These are phyloP conservation scores for Pythium vanterpoolii DNA, from an alignment of 352 stramenopile species.

Conservation along the genomic window DNA sequence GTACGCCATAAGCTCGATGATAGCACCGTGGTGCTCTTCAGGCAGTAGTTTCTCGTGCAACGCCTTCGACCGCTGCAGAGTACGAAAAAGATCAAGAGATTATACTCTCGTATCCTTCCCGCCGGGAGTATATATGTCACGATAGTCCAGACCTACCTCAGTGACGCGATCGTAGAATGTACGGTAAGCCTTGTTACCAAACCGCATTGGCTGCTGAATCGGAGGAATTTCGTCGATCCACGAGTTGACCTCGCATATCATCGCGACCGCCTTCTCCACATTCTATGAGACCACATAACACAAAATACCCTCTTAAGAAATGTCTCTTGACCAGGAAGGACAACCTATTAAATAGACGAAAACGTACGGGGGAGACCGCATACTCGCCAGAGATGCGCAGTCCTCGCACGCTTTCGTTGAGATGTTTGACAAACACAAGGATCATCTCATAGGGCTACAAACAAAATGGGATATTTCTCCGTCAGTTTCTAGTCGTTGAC, in stretches of 20 bases:
- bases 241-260: conserved; percentile 62
- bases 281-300: conserved; percentile 36
- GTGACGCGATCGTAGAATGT: conserved; percentile 84
- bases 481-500: neutral
- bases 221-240: conserved; percentile 92
- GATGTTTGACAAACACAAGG: conserved; percentile 73
- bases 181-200: conserved; percentile 94
- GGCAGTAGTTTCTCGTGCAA: conserved; percentile 67
- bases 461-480: neutral
- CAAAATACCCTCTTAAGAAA: neutral
- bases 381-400: conserved; percentile 57
- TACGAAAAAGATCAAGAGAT: conserved; percentile 1
- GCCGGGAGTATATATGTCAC: neutral
- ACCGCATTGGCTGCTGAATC: conserved; percentile 92
- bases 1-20: conserved; percentile 93
- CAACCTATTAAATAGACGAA: neutral
- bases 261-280: conserved; percentile 59
- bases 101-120: neutral
- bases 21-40: conserved; percentile 51
- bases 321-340: neutral
- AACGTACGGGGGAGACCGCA: conserved; percentile 55
- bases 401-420: conserved; percentile 79
- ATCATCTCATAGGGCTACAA: conserved; percentile 75
- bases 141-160: conserved; percentile 33
- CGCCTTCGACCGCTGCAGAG: conserved; percentile 36